Evolutionary conservation across 2,329 filamentous ascomycete species (phyloP).

Genomic region (Curvularia eragrostidis): DNA sequence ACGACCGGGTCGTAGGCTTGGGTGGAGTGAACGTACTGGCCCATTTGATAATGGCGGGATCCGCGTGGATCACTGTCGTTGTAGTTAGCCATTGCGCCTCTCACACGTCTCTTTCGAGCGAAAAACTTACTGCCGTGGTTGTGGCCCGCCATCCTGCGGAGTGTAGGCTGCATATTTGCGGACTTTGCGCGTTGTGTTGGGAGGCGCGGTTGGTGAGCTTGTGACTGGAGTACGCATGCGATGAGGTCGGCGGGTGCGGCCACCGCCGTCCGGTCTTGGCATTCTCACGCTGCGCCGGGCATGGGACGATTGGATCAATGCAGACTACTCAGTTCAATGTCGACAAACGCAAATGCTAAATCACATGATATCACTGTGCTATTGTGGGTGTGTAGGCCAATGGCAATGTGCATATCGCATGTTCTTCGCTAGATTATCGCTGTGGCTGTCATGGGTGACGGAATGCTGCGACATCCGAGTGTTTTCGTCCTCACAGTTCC

Average conservation of each 20-base stretch:
- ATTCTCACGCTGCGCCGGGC: not conserved
- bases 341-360: not conserved
- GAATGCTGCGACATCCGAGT: not conserved
- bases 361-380: not conserved
- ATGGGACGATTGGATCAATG: not conserved
- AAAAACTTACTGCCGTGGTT: slow-evolving; percentile 32
- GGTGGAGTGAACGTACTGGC: slow-evolving; percentile 55
- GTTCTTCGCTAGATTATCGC: not conserved
- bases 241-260: slow-evolving; percentile 23
- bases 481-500: not conserved
- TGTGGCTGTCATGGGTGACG: not conserved
- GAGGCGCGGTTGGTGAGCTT: slow-evolving; percentile 20
- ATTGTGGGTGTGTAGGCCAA: not conserved
- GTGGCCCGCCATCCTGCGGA: slow-evolving; percentile 40
- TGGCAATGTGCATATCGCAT: not conserved
- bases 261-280: slow-evolving; percentile 32
- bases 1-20: slow-evolving; percentile 6
- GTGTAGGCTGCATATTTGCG: slow-evolving; percentile 19
- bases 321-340: not conserved
- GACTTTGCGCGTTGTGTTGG: slow-evolving; percentile 21
- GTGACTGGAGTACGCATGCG: slow-evolving; percentile 22
- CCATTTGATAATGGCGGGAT: slow-evolving; percentile 65
- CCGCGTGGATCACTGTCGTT: slow-evolving; percentile 56
- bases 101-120: not conserved
- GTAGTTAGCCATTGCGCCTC: slow-evolving; percentile 35